These are phyloP conservation scores for Copromyces sp. DNA, from an alignment of 495 filamentous ascomycete species.

Conservation along the genomic window DNA sequence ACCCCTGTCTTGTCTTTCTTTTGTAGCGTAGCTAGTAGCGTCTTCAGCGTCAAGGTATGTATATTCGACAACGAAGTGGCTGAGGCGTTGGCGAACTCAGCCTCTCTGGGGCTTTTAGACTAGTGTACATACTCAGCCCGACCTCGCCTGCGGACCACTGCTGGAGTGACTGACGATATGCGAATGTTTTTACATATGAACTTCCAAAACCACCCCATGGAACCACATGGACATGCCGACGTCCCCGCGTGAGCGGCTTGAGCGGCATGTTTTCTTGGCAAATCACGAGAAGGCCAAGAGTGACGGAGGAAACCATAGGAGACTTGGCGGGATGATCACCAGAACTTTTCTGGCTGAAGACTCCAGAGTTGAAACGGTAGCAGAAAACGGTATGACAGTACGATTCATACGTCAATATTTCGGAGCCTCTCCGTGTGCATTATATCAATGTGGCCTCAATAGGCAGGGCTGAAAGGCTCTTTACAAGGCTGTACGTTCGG, in stretches of 20 bases:
- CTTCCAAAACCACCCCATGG: background rate
- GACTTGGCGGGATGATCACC: background rate
- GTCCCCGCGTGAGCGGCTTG: background rate
- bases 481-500: background rate
- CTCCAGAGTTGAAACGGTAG: too few relatives aligned
- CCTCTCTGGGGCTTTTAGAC: background rate
- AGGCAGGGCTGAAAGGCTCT: background rate
- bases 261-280: background rate
- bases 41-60: too few relatives aligned
- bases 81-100: background rate
- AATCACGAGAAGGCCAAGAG: background rate
- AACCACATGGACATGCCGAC: background rate
- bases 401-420: too few relatives aligned
- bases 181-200: background rate
- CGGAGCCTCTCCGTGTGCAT: background rate
- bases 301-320: background rate
- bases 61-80: background rate
- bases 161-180: background rate
- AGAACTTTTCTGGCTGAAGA: background rate
- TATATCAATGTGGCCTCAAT: background rate
- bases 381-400: too few relatives aligned
- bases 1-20: background rate
- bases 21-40: too few relatives aligned
- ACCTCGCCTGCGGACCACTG: background rate
- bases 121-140: background rate